These are phyloP conservation scores for Cercophora newfieldiana DNA, from an alignment of 495 filamentous ascomycete species.

Conservation along the genomic window DNA sequence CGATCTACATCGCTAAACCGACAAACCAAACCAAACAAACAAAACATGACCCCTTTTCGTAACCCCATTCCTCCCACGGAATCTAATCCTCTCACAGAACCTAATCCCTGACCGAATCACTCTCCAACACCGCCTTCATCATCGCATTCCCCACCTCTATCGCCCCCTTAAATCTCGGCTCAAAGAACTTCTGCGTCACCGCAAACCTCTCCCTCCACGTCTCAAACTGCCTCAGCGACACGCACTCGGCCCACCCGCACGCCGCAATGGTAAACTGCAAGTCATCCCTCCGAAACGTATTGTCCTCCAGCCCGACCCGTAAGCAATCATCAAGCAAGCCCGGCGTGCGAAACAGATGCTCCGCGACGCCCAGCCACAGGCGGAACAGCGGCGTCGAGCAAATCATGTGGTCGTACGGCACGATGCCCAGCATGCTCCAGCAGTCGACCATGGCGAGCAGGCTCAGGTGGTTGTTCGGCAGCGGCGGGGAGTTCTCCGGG, in stretches of 20 bases:
- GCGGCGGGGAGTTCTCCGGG: slow-evolving; percentile 51
- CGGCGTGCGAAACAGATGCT: slow-evolving; percentile 89
- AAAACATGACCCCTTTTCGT: background rate
- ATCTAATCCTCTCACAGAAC: background rate
- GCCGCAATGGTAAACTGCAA: slow-evolving; percentile 97
- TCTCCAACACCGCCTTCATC: slow-evolving; percentile 93
- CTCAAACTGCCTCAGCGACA: slow-evolving; percentile 85
- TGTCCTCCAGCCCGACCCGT: slow-evolving; percentile 81
- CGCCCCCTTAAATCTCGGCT: slow-evolving; percentile 82
- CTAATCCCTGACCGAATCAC: slow-evolving; percentile 38
- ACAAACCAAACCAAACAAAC: no score
- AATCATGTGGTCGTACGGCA: slow-evolving; percentile 99
- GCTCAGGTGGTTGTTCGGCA: slow-evolving; percentile 88
- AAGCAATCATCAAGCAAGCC: slow-evolving; percentile 82
- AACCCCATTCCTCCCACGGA: background rate
- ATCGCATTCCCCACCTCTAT: slow-evolving; percentile 88
- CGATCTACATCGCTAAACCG: no score
- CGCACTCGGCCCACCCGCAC: slow-evolving; percentile 90
- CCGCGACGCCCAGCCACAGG: slow-evolving; percentile 94
- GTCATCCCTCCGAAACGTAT: slow-evolving; percentile 86
- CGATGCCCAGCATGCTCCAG: slow-evolving; percentile 89
- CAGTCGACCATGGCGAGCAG: slow-evolving; percentile 98
- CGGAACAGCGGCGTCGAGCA: slow-evolving; percentile 98
- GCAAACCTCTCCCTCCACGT: slow-evolving; percentile 87
- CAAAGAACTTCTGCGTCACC: slow-evolving; percentile 85